phyloP scores from a whole-genome alignment of 768 basidiomycete genomes.

The Lyophyllum atratum region DNA sequence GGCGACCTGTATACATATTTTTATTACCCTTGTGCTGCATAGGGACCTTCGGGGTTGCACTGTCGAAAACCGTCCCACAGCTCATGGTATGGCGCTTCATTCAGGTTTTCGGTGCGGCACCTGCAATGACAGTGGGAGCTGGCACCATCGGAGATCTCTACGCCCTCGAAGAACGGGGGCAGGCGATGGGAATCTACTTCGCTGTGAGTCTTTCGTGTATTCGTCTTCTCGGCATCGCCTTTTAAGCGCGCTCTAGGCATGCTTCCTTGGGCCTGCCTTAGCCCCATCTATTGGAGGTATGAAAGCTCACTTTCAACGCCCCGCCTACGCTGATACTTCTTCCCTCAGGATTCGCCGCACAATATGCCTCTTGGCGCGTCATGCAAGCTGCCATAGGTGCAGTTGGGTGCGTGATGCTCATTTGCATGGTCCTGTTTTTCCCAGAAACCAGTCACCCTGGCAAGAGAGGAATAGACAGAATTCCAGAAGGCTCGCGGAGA shows the following conservation, averaged over 20 bases:
- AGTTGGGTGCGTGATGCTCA: constrained; percentile 38
- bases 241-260: too few species aligned
- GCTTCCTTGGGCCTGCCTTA: too few species aligned
- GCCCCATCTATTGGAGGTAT: too few species aligned
- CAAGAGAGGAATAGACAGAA: constrained; percentile 53
- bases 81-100: constrained; percentile 58
- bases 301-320: too few species aligned
- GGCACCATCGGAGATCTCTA: constrained; percentile 30
- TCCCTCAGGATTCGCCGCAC: constrained; percentile 52
- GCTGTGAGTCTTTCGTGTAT: too few species aligned
- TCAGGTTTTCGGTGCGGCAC: constrained; percentile 56
- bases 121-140: constrained; percentile 47
- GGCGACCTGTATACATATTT: constrained; percentile 49
- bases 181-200: constrained; percentile 51
- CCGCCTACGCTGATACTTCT: too few species aligned
- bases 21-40: constrained; percentile 52
- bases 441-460: constrained; percentile 73
- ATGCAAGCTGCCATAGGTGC: constrained; percentile 52
- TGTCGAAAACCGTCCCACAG: constrained; percentile 33
- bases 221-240: too few species aligned
- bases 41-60: constrained; percentile 51
- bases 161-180: constrained; percentile 45
- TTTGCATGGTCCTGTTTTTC: constrained; percentile 44
- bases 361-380: constrained; percentile 68
- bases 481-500: constrained; percentile 19